These are phyloP conservation scores for Pestalotiopsis sp. DNA, from an alignment of 2,329 filamentous ascomycete genomes.

Conservation along the genomic window DNA sequence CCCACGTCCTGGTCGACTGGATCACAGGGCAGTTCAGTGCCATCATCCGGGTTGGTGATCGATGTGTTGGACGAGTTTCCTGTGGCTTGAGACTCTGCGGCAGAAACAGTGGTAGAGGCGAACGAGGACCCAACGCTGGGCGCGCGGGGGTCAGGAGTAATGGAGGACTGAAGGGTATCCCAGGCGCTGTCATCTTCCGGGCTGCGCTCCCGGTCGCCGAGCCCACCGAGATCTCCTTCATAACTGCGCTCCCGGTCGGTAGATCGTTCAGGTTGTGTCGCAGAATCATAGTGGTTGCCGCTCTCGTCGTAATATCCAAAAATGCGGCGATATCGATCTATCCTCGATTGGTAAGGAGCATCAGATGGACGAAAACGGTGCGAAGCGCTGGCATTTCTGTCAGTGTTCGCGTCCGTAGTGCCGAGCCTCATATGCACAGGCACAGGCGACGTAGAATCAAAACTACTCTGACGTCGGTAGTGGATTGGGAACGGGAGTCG, in stretches of 20 bases:
- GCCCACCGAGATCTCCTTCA: slow-evolving; percentile 58
- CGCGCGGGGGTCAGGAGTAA: slow-evolving; percentile 79
- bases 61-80: slow-evolving; percentile 48
- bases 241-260: slow-evolving; percentile 10
- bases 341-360: background rate
- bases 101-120: slow-evolving; percentile 62
- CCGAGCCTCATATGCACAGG: background rate
- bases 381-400: background rate
- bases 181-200: slow-evolving; percentile 69
- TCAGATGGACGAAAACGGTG: background rate
- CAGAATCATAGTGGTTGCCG: background rate
- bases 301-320: slow-evolving; percentile 13
- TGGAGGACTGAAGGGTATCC: slow-evolving; percentile 79
- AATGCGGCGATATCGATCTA: slow-evolving; percentile 4
- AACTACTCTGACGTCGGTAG: background rate
- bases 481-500: background rate
- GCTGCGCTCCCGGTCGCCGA: slow-evolving; percentile 82
- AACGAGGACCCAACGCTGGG: slow-evolving; percentile 85
- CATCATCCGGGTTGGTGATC: slow-evolving; percentile 43
- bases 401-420: background rate
- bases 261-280: background rate
- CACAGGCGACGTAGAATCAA: background rate
- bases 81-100: slow-evolving; percentile 42
- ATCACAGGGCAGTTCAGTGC: slow-evolving; percentile 48
- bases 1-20: slow-evolving; percentile 59